Percentiles rank a stretch among this genome's conserved stretches.
Conservation (phyloP, 169 alveolate species). For the Blepharisma undulans region DNA sequence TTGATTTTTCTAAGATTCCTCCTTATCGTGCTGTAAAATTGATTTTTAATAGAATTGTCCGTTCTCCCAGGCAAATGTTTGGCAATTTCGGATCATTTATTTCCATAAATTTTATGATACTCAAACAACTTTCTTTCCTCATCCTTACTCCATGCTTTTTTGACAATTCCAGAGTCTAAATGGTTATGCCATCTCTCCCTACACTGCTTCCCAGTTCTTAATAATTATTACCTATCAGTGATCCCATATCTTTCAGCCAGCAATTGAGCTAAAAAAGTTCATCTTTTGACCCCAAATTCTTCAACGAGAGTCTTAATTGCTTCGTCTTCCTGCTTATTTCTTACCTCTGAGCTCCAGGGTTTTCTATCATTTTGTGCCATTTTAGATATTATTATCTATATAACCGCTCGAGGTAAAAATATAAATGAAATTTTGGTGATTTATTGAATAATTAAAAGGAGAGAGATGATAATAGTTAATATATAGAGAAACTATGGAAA, state of each 20-base stretch:
- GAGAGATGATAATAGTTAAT: neutral
- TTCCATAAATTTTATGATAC: slow-evolving; percentile 70
- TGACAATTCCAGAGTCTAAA: slow-evolving; percentile 76
- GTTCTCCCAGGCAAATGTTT: slow-evolving; percentile 79
- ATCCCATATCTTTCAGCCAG: neutral
- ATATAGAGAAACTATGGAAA: neutral
- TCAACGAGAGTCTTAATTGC: slow-evolving; percentile 41
- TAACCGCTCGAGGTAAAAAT: neutral
- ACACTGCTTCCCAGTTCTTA: slow-evolving; percentile 83
- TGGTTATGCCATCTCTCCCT: slow-evolving; percentile 89
- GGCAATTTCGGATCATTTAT: slow-evolving; percentile 80
- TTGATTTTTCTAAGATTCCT: slow-evolving; percentile 42
- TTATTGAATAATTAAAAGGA: neutral
- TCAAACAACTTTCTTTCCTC: slow-evolving; percentile 76
- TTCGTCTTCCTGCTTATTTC: slow-evolving; percentile 15
- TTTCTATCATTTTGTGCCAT: slow-evolving; percentile 15
- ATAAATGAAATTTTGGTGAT: neutral
- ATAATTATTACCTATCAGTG: slow-evolving; percentile 31
- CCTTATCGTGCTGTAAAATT: slow-evolving; percentile 70
- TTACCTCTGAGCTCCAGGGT: slow-evolving; percentile 10
- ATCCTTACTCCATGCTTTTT: slow-evolving; percentile 69
- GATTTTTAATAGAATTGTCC: slow-evolving; percentile 80
- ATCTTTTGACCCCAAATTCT: slow-evolving; percentile 40
- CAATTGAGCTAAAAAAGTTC: slow-evolving; percentile 18
- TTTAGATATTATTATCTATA: neutral